phyloP scores from a whole-genome alignment of 495 filamentous ascomycete genomes.

The Hypoxylon fuscum region DNA sequence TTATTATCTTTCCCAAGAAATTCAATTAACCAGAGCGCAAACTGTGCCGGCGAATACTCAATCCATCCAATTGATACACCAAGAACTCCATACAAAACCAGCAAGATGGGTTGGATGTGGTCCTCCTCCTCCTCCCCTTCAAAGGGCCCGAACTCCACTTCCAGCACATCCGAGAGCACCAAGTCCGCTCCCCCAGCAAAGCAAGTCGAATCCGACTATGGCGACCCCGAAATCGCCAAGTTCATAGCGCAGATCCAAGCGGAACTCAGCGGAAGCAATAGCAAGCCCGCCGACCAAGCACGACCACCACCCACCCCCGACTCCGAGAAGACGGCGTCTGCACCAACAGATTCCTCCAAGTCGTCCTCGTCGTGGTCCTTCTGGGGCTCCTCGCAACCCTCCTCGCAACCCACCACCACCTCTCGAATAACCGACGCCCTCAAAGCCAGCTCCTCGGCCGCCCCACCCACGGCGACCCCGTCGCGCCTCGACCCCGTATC shows the following conservation, averaged over 20 bases:
- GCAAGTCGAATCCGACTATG: slow-evolving; percentile 29
- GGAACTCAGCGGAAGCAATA: slow-evolving; percentile 35
- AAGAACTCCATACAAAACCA: slow-evolving; percentile 6
- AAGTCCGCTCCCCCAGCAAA: slow-evolving; percentile 28
- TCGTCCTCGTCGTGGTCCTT: slow-evolving; percentile 27
- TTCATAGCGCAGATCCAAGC: slow-evolving; percentile 51
- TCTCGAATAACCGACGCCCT: background rate
- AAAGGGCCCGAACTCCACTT: slow-evolving; percentile 23
- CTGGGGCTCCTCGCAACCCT: slow-evolving; percentile 24
- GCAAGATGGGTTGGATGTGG: slow-evolving; percentile 66
- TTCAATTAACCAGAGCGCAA: slow-evolving; percentile 18
- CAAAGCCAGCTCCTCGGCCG: slow-evolving; percentile 7
- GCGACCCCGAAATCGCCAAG: slow-evolving; percentile 54
- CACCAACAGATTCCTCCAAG: slow-evolving; percentile 32
- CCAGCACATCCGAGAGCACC: slow-evolving; percentile 11
- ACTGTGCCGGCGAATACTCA: slow-evolving; percentile 3
- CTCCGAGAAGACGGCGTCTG: slow-evolving; percentile 8
- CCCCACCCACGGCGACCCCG: slow-evolving; percentile 7
- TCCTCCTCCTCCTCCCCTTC: slow-evolving; percentile 39
- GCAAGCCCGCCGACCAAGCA: slow-evolving; percentile 8
- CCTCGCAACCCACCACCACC: slow-evolving; percentile 7
- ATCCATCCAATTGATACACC: slow-evolving; percentile 9
- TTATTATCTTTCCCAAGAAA: background rate
- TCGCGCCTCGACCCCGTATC: slow-evolving; percentile 49
- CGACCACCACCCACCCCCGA: slow-evolving; percentile 7